Percentiles rank a stretch among this genome's conserved stretches.
phyloP scores from a whole-genome alignment of 768 basidiomycete genomes.

The Termitomyces heimii region DNA sequence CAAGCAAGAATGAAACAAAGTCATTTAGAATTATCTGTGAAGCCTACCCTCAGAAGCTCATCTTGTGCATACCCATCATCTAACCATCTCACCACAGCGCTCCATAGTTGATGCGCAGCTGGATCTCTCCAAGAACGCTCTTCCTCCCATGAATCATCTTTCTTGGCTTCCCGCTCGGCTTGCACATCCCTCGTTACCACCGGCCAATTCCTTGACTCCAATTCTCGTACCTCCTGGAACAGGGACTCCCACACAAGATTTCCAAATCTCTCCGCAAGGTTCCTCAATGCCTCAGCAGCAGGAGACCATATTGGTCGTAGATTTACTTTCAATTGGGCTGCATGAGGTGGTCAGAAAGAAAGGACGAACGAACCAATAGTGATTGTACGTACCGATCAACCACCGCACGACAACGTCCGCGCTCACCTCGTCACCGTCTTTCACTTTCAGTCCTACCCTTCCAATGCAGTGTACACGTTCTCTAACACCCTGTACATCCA shows the following conservation, averaged over 20 bases:
- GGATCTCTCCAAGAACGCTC: slow-evolving; percentile 81
- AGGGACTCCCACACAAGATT: slow-evolving; percentile 69
- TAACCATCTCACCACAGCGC: slow-evolving; percentile 43
- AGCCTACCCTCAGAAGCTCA: slow-evolving; percentile 27
- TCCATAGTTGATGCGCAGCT: slow-evolving; percentile 55
- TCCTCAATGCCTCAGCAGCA: slow-evolving; percentile 60
- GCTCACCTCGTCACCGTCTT: slow-evolving; percentile 46
- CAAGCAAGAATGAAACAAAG: neutral
- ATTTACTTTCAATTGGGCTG: slow-evolving; percentile 91
- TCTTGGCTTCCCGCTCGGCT: slow-evolving; percentile 9
- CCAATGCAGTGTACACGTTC: slow-evolving; percentile 80
- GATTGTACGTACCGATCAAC: slow-evolving; percentile 62
- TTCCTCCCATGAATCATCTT: slow-evolving; percentile 50
- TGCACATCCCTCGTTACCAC: slow-evolving; percentile 7
- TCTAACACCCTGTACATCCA: slow-evolving; percentile 76
- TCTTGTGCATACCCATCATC: slow-evolving; percentile 21
- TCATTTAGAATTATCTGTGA: neutral
- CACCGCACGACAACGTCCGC: slow-evolving; percentile 66
- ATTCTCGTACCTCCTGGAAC: slow-evolving; percentile 31
- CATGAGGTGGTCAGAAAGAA: neutral
- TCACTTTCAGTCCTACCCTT: slow-evolving; percentile 58
- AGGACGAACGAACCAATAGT: neutral
- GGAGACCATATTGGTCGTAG: slow-evolving; percentile 88
- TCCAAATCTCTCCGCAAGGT: slow-evolving; percentile 47
- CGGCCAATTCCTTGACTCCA: slow-evolving; percentile 12